Conservation (phyloP, 768 basidiomycete genomes). For the Termitomyces sp. region DNA sequence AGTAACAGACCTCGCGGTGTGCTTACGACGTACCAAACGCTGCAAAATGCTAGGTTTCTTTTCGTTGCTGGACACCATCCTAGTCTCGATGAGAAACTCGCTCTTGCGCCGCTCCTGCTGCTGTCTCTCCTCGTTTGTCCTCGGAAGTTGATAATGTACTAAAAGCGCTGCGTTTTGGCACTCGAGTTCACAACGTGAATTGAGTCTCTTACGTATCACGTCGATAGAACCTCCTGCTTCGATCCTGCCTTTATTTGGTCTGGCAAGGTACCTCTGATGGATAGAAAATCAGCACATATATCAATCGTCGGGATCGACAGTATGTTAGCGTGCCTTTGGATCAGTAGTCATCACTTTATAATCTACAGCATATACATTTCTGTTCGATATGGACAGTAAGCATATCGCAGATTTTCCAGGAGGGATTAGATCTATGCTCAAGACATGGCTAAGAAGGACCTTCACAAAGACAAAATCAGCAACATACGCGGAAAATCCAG, state of each 20-base stretch:
- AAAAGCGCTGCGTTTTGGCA: not conserved
- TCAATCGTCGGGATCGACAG: not conserved
- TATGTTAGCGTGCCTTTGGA: not conserved
- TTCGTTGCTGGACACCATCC: not conserved
- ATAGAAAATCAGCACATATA: not conserved
- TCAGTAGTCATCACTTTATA: slow-evolving; percentile 2
- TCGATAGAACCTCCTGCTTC: not conserved
- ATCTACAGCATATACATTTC: not conserved
- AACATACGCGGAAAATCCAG: not conserved
- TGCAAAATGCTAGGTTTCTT: not conserved
- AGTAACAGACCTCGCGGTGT: not conserved
- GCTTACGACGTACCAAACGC: not conserved
- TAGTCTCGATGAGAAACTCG: slow-evolving; percentile 3
- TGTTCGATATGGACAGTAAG: not conserved
- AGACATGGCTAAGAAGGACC: not conserved
- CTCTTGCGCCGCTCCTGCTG: not conserved
- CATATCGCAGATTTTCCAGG: not conserved
- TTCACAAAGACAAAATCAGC: not conserved
- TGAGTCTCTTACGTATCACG: not conserved
- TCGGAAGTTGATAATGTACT: not conserved
- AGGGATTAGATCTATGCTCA: not conserved
- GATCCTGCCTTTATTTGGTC: slow-evolving; percentile 1
- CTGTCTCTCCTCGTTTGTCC: not conserved
- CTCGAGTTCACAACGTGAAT: not conserved
- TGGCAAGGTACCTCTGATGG: not conserved